Evolutionary conservation across 2,329 filamentous ascomycete genomes (phyloP).

Genomic region (Pseudogymnoascus sp.): DNA sequence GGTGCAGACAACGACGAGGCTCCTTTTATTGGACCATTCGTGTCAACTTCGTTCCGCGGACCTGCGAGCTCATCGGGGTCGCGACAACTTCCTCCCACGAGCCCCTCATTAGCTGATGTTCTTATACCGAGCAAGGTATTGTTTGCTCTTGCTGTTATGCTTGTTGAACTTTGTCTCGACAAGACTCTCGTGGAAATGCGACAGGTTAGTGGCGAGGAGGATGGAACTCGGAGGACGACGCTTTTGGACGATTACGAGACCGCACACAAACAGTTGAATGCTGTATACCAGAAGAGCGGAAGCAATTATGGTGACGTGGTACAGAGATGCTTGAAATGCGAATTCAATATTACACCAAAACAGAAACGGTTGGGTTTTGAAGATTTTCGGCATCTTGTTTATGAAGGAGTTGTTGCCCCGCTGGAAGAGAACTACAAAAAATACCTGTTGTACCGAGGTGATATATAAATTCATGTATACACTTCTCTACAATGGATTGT

Average conservation of each 20-base stretch:
- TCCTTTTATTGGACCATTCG: not conserved
- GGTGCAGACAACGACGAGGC: not conserved
- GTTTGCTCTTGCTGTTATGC: constrained; percentile 15
- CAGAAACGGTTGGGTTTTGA: constrained; percentile 2
- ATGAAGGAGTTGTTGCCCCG: constrained; percentile 11
- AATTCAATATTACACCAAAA: constrained; percentile 11
- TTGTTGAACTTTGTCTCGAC: constrained; percentile 19
- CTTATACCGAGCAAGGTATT: constrained; percentile 14
- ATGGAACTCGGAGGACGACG: constrained; percentile 10
- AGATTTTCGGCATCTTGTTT: constrained; percentile 11
- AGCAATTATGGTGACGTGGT: constrained; percentile 12
- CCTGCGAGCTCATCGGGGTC: not conserved
- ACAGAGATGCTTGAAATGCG: constrained; percentile 12
- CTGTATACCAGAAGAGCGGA: constrained; percentile 7
- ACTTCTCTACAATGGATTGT: not conserved
- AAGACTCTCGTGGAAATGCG: constrained; percentile 14
- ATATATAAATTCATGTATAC: not conserved
- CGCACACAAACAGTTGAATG: constrained; percentile 1
- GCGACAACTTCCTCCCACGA: not conserved
- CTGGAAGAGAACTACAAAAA: constrained; percentile 8
- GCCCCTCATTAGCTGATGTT: not conserved
- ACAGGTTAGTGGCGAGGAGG: constrained; percentile 12
- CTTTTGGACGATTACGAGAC: constrained; percentile 11
- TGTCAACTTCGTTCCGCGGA: not conserved
- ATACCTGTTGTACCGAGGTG: not conserved